These are phyloP conservation scores for Penicillium simplicissimum DNA, from an alignment of 495 filamentous ascomycete genomes.

Conservation along the genomic window DNA sequence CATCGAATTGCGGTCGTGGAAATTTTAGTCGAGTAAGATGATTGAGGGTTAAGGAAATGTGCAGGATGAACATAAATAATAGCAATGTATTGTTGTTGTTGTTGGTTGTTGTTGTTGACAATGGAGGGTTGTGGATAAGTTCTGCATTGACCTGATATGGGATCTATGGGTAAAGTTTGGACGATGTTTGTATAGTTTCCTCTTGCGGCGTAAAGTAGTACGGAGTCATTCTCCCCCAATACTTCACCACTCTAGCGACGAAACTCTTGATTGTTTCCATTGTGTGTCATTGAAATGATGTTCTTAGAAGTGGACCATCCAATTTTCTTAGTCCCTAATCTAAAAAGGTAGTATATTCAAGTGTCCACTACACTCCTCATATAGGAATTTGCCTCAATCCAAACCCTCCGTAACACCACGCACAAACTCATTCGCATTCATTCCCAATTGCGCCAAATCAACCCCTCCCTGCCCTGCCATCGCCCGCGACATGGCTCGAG, in stretches of 20 bases:
- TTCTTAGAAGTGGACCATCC: too few species aligned
- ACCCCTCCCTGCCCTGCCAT: slow-evolving; percentile 49
- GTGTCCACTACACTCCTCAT: not conserved
- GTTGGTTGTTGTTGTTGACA: not conserved
- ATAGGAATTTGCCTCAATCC: slow-evolving; percentile 20
- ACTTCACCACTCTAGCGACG: not conserved
- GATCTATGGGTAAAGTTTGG: not conserved
- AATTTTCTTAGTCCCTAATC: not conserved
- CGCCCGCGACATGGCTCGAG: slow-evolving; percentile 51
- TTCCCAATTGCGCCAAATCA: slow-evolving; percentile 50
- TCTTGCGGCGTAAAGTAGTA: not conserved
- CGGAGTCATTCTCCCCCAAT: too few species aligned
- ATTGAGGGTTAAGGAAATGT: not conserved
- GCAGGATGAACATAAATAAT: not conserved
- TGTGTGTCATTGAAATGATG: too few species aligned
- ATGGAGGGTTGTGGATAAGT: not conserved
- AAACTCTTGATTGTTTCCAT: not conserved
- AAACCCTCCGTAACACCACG: slow-evolving; percentile 43
- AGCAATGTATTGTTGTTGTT: not conserved
- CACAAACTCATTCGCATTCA: slow-evolving; percentile 47
- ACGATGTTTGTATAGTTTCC: not conserved
- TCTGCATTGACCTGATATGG: not conserved
- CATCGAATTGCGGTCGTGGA: slow-evolving; percentile 9
- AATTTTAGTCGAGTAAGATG: not conserved
- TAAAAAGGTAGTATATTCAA: not conserved